Evolutionary conservation across 345 rosid species (phyloP), one percentile per base, ranked within the genome.

Genomic region (Chamaenerion angustifolium): DNA sequence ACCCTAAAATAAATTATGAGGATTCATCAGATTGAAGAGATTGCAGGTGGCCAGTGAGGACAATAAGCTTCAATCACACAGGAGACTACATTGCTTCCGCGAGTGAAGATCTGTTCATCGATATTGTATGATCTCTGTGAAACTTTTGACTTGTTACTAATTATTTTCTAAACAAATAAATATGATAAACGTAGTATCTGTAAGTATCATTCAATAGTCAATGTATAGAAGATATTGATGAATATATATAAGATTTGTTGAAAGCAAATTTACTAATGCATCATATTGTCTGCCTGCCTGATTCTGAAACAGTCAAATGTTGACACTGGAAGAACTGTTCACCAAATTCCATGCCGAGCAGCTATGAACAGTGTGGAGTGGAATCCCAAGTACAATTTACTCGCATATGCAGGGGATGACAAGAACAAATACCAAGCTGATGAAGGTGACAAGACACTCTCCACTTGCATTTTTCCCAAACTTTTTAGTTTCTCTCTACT

Each of bases 331-430:
- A 70, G 96, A 58, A 71, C 84, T 0, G 73, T 87, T 56, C 95
- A 86, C 66, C 96, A 92, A 71, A 87, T 92, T 56, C 96, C 95
- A 43, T 79, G 95, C n/a, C 75, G 95, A 12, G 95, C 95, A 47
- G 96, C 96, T 10, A 84, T 87, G 98, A 92, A 92, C 49, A 92
- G 96, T 4, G 96, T 92, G 16, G 96, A 92, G 64, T 87, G 98
- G 98, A 92, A 88, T 69, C 96, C 95, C 49, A 87, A 82, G 55
- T 76, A 69, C 68, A 92, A 87, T 70, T 71, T 92, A 49, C 94
- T 92, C 56, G 98, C 98, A 12, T 87, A 74, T 63, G 96, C 98
- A 15, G 98, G 98, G 19, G 96, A 92, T 68, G 98, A 92, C 81
- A 87, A 87, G 76, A 92, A 72, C 72, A 90, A 92, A 63, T 80